Evolutionary conservation across 306 rosid genomes (phyloP), one percentile per base, ranked within the genome.

Genomic region (Pterocarpus macrocarpus): DNA sequence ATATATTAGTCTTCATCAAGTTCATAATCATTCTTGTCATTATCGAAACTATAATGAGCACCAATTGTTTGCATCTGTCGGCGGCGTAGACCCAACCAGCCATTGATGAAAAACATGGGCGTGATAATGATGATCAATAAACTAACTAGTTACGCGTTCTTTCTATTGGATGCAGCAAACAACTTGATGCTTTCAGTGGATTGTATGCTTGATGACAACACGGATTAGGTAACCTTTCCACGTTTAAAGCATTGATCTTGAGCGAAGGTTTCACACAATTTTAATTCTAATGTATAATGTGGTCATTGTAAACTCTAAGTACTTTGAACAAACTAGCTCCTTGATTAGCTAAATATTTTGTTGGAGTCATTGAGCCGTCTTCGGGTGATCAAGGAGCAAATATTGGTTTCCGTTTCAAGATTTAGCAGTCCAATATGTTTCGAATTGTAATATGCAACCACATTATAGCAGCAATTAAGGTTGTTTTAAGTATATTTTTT

Each of bases 11-110:
- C 45, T 58, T 79, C 66, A 86, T 86, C 73, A 71, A 76, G 41
- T 45, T 44, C 9, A 56, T 58, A 36, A 59, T 85, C 30, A 59
- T 77, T 73, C 2, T 45, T n/a, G 81, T 83, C 74, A 58, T 14
- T 59, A 59, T 76, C 78, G 22, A 58, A 41, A 61, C 44, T 38
- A 2, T 32, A 61, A 77, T 76, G 57, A 14, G 69, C 44, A 82
- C 85, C 81, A 77, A 67, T 86, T 45, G 87, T 83, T 72, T 72
- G 61, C 61, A 77, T 47, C 2, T 53, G 89, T 73, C 83, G 87
- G 85, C 75, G 64, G 73, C 7, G n/a, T 70, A 47, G 63, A 71
- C 38, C 87, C 85, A 84, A 70, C 76, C 16, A 56, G 75, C 9
- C 15, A 15, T 9, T 58, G 8, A 39, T 10, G 45, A 35, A 59